Conservation (phyloP, 371 early-diverging fungal species). For the Circinella minor region DNA sequence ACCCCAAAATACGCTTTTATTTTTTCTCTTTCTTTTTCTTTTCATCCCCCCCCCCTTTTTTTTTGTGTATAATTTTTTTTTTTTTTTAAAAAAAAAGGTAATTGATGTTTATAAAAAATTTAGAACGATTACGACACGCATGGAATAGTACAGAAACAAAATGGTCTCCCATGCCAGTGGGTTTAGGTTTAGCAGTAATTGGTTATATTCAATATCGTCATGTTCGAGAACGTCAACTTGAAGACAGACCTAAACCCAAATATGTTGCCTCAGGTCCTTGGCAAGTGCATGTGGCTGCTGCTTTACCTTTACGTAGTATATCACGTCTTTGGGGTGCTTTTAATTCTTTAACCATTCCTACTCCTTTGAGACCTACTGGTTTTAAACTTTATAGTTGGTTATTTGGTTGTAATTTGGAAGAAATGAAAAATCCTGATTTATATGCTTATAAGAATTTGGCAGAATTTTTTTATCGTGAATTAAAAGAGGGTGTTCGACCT, state of each 20-base stretch:
- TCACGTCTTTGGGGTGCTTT: constrained; percentile 92
- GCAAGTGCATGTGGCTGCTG: constrained; percentile 87
- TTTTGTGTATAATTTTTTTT: background rate
- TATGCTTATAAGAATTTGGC: constrained; percentile 82
- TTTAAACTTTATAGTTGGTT: constrained; percentile 80
- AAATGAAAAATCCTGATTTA: constrained; percentile 87
- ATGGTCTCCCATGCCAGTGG: constrained; percentile 81
- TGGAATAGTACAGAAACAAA: constrained; percentile 65
- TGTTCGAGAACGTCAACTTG: constrained; percentile 40
- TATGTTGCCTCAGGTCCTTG: constrained; percentile 78
- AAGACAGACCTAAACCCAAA: constrained; percentile 33
- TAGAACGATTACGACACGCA: constrained; percentile 37
- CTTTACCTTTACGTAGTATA: constrained; percentile 85
- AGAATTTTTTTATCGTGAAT: constrained; percentile 89
- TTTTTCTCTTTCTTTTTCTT: no score
- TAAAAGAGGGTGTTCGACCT: constrained; percentile 79
- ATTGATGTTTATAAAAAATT: background rate
- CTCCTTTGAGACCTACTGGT: constrained; percentile 74
- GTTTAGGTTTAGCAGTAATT: constrained; percentile 80
- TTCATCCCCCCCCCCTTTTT: background rate
- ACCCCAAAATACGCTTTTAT: no score
- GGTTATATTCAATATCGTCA: constrained; percentile 70
- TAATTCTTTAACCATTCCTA: constrained; percentile 84
- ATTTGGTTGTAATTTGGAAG: constrained; percentile 92
- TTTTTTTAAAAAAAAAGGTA: background rate